phyloP scores from a whole-genome alignment of 1,284 basidiomycete species.

The Apiotrichum laibachii region DNA sequence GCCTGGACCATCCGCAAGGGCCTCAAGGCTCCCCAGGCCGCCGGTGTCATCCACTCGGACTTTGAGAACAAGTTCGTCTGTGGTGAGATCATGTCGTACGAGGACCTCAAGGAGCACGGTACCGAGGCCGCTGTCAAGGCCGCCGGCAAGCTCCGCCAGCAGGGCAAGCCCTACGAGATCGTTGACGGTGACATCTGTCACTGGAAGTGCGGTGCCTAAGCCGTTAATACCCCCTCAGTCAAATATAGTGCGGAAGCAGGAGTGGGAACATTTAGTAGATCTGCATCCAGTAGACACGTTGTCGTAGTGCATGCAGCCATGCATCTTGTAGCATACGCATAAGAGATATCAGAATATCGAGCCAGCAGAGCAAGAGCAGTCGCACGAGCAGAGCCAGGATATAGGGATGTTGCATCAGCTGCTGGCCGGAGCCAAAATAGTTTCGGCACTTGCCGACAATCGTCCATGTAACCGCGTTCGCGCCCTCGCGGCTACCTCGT shows the following conservation, averaged over 20 bases:
- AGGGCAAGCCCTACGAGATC: slow-evolving; percentile 78
- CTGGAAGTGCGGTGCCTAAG: slow-evolving; percentile 43
- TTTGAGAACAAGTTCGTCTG: slow-evolving; percentile 94
- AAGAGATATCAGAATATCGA: not conserved
- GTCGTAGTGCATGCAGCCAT: slow-evolving; percentile 10
- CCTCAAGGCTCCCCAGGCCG: slow-evolving; percentile 92
- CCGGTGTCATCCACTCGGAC: slow-evolving; percentile 84
- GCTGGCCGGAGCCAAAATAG: slow-evolving; percentile 1
- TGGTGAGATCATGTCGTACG: slow-evolving; percentile 94
- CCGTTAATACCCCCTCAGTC: not conserved
- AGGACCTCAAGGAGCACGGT: slow-evolving; percentile 88
- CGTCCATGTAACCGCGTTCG: not conserved
- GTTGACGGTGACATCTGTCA: slow-evolving; percentile 54
- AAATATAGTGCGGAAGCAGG: not conserved
- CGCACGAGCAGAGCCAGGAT: not conserved
- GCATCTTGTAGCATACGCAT: slow-evolving; percentile 8
- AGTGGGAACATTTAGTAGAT: slow-evolving; percentile 2
- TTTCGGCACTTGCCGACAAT: not conserved
- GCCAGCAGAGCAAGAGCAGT: not conserved
- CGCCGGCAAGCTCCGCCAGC: slow-evolving; percentile 90
- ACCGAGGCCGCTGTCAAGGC: slow-evolving; percentile 89
- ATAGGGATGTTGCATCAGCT: too few species aligned
- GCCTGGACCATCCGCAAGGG: slow-evolving; percentile 97
- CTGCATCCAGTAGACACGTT: slow-evolving; percentile 7
- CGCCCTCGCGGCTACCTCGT: not conserved